A percentile compares a stretch with the other conserved stretches of the same genome.
These are phyloP conservation scores for Pelargonium cotyledonis DNA, from an alignment of 441 rosid species.

Conservation along the genomic window DNA sequence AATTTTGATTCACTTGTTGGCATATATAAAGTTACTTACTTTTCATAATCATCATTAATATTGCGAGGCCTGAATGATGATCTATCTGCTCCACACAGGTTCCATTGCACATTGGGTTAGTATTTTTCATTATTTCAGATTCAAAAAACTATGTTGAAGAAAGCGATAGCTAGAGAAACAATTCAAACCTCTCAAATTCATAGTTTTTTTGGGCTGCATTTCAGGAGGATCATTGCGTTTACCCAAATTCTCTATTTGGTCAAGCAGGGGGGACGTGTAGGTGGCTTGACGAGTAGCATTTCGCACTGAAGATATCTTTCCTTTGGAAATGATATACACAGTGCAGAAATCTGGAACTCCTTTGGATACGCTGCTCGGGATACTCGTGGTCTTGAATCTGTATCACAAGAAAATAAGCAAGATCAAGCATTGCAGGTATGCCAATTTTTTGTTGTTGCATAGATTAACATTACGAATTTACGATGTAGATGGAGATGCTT, in stretches of 20 bases:
- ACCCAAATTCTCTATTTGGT: not conserved
- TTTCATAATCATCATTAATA: not conserved
- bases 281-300: slow-evolving; percentile 22
- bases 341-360: slow-evolving; percentile 25
- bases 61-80: not conserved
- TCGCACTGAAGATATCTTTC: slow-evolving; percentile 20
- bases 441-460: not conserved
- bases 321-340: slow-evolving; percentile 20
- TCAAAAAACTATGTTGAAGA: no score
- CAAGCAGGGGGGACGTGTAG: not conserved
- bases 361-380: slow-evolving; percentile 17
- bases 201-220: not conserved
- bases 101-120: not conserved
- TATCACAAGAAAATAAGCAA: not conserved
- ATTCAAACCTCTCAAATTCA: not conserved
- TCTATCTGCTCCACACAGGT: not conserved
- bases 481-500: not conserved
- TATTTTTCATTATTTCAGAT: no score
- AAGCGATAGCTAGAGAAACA: not conserved
- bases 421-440: not conserved
- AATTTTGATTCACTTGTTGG: not conserved
- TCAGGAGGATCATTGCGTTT: not conserved
- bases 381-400: slow-evolving; percentile 18
- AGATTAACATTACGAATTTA: not conserved
- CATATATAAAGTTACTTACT: not conserved